Evolutionary conservation across 371 early-diverging fungal species (phyloP).

Genomic region (Blastocladiella emersonii): DNA sequence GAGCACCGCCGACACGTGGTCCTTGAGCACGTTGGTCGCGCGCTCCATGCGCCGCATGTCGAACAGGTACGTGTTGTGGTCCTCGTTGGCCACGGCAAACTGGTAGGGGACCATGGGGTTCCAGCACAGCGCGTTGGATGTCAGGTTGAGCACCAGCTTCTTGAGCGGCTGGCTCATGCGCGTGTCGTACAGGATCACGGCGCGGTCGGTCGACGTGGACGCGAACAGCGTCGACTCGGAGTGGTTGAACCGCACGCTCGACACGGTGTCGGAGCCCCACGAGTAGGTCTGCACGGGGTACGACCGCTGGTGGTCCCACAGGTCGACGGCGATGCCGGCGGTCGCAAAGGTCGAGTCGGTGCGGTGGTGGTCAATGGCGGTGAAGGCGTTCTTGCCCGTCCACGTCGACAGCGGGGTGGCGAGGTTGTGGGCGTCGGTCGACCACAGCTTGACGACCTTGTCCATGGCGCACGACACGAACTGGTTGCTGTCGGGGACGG

Average conservation of each 20-base stretch:
- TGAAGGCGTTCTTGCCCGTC: conserved; percentile 59
- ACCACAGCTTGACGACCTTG: conserved; percentile 77
- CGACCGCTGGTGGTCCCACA: conserved; percentile 84
- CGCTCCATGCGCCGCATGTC: conserved; percentile 89
- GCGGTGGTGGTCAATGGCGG: conserved; percentile 66
- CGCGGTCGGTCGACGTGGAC: conserved; percentile 79
- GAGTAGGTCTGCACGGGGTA: conserved; percentile 67
- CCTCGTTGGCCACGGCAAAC: conserved; percentile 93
- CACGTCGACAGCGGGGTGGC: conserved; percentile 43
- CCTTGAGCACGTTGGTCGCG: conserved; percentile 74
- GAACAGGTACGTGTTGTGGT: conserved; percentile 88
- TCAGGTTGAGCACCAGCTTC: conserved; percentile 61
- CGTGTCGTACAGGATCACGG: conserved; percentile 85
- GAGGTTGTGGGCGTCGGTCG: conserved; percentile 17
- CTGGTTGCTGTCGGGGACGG: conserved; percentile 41
- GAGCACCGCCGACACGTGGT: conserved; percentile 95
- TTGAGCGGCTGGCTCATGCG: conserved; percentile 66
- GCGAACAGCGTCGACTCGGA: conserved; percentile 83
- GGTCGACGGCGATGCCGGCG: conserved; percentile 61
- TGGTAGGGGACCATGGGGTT: conserved; percentile 94
- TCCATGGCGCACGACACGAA: conserved; percentile 81
- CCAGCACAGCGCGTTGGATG: conserved; percentile 90
- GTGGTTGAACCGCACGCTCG: conserved; percentile 83
- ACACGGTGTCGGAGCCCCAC: conserved; percentile 92
- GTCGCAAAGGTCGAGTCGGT: conserved; percentile 72